Base-by-base conservation (phyloP, 2,329 filamentous ascomycete genomes). In the Sclerotinia borealis region DNA sequence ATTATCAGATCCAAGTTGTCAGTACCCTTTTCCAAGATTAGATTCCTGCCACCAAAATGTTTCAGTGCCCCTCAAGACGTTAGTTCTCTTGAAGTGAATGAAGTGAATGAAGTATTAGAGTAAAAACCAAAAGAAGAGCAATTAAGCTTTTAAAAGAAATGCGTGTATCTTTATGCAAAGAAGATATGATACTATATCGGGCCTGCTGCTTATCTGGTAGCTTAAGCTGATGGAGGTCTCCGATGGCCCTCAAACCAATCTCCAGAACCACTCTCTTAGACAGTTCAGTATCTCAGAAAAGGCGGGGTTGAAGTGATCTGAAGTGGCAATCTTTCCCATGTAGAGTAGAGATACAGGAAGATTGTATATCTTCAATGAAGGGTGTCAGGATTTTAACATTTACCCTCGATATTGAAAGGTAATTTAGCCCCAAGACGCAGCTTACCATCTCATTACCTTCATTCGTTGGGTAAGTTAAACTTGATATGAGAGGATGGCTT, bases 371-470 rank as follows among this genome's bases (percentile, higher is more conserved):
- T 37, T 48, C 31, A 59, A 27, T 25, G 4, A 19, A 22, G n/a
- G n/a, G n/a, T 56, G 8, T 19, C 27, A 17, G 11, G 15, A 19
- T 25, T 13, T 25, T 13, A 2, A 45, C 15, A 13, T 59, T 37
- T 59, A n/a, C 41, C 55, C 29, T 48, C 43, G 41, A 34, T 11
- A 56, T 11, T 31, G 19, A 11, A 27, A 39, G 58, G n/a, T 51
- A 13, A n/a, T 17, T 27, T 10, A 19, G 31, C 29, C 34, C n/a
- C 10, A 15, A n/a, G 45, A 45, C 22, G 25, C 3, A 41, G 58
- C 58, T 60, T 37, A 51, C 45, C 45, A 59, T 63, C 31, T 63
- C 67, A 25, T 64, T 69, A n/a, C 66, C 68, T 36, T 56, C 66
- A 22, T 60, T 61, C 48, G 48, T 67, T 25, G 43, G 17, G 19